phyloP scores from a whole-genome alignment of 2,329 filamentous ascomycete genomes.

The Microcera coccophila region DNA sequence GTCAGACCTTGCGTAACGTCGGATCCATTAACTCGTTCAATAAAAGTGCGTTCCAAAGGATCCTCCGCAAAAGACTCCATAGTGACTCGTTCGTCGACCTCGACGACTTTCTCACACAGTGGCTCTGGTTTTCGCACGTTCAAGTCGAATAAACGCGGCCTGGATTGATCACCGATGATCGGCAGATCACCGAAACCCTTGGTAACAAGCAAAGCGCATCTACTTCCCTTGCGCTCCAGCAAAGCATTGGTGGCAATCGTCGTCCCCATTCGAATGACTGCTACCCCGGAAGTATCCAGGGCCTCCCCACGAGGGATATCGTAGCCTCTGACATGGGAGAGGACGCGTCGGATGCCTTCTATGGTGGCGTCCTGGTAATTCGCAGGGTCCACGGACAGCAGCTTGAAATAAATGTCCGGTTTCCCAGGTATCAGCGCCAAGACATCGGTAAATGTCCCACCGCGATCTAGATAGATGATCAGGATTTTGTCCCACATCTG shows the following conservation, averaged over 20 bases:
- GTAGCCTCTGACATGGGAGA: neutral
- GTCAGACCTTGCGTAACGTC: slow-evolving; percentile 47
- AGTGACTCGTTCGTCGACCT: slow-evolving; percentile 69
- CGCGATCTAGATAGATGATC: slow-evolving; percentile 3
- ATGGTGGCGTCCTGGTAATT: slow-evolving; percentile 71
- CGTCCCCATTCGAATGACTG: slow-evolving; percentile 74
- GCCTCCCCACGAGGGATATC: neutral
- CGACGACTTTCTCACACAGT: slow-evolving; percentile 64
- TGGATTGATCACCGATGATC: slow-evolving; percentile 67
- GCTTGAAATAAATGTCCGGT: slow-evolving; percentile 9
- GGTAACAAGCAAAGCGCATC: slow-evolving; percentile 65
- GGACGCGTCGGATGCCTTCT: slow-evolving; percentile 37
- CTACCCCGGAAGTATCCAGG: slow-evolving; percentile 26
- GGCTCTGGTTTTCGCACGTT: slow-evolving; percentile 64
- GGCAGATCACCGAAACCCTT: slow-evolving; percentile 56
- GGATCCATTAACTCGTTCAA: neutral
- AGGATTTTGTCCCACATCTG: neutral
- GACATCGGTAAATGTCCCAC: slow-evolving; percentile 12
- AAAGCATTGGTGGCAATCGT: slow-evolving; percentile 70
- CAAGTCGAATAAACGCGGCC: slow-evolving; percentile 69
- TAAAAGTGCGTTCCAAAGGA: neutral
- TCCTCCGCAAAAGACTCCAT: slow-evolving; percentile 55
- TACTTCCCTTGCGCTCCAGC: slow-evolving; percentile 67
- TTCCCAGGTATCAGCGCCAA: slow-evolving; percentile 10
- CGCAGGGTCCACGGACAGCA: slow-evolving; percentile 52